Conservation (phyloP, 108 stramenopile species). For the Conticribra guillardii region DNA sequence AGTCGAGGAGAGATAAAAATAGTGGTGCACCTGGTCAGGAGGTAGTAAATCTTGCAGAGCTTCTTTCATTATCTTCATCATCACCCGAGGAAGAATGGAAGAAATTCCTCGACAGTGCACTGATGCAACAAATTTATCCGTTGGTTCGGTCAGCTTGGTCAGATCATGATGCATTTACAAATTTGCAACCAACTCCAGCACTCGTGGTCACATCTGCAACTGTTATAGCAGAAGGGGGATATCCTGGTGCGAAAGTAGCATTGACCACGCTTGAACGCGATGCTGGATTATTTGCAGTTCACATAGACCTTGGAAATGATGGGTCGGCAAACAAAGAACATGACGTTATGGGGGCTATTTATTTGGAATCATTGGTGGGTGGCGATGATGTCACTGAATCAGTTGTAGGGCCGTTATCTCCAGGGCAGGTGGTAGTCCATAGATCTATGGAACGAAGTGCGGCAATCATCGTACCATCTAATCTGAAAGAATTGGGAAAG, state of each 20-base stretch:
- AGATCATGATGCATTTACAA: conserved; percentile 14
- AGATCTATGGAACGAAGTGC: conserved; percentile 39
- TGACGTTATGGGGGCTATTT: conserved; percentile 28
- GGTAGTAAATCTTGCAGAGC: conserved; percentile 23
- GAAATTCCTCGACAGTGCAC: conserved; percentile 14
- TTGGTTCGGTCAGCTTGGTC: conserved; percentile 37
- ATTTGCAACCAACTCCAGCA: not conserved
- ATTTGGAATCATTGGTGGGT: conserved; percentile 15
- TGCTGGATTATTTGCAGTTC: conserved; percentile 28
- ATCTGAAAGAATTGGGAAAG: no score
- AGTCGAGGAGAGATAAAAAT: conserved; percentile 2
- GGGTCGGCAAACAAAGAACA: not conserved
- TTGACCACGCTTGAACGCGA: conserved; percentile 40
- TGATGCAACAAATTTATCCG: conserved; percentile 34
- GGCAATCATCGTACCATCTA: conserved; percentile 41
- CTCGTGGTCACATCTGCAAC: conserved; percentile 45
- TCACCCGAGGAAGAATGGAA: conserved; percentile 8
- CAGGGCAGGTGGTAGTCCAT: conserved; percentile 41
- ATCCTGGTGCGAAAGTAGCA: conserved; percentile 23
- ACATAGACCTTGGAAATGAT: conserved; percentile 46
- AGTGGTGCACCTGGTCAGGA: conserved; percentile 5
- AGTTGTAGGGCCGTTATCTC: conserved; percentile 33
- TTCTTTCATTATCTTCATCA: conserved; percentile 18
- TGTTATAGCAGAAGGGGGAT: conserved; percentile 32
- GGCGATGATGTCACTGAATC: conserved; percentile 4